Evolutionary conservation across 352 stramenopile species (phyloP).

Genomic region (Blastocystis sp.): DNA sequence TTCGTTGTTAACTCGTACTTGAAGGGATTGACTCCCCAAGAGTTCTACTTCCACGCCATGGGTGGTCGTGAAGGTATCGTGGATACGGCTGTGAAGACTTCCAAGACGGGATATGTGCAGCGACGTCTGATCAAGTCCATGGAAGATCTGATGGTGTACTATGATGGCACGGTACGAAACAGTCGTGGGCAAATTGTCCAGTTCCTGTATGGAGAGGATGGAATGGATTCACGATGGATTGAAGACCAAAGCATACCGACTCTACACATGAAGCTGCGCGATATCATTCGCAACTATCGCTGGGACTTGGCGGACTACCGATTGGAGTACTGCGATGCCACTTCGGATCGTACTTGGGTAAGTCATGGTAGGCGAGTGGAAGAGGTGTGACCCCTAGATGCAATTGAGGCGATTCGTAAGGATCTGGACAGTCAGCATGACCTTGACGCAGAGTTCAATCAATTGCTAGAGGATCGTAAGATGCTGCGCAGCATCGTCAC

Average conservation of each 20-base stretch:
- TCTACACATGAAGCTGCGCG: constrained; percentile 3
- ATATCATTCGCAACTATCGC: background rate
- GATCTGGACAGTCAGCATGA: constrained; percentile 85
- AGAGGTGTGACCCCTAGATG: background rate
- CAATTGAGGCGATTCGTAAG: constrained; percentile 73
- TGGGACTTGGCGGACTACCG: constrained; percentile 46
- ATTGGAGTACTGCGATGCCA: background rate
- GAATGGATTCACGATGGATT: constrained; percentile 98
- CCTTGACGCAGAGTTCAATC: constrained; percentile 84
- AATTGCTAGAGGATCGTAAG: constrained; percentile 85
- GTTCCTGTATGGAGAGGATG: constrained; percentile 94
- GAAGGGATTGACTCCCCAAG: constrained; percentile 81
- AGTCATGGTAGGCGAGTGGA: background rate
- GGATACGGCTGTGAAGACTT: constrained; percentile 99
- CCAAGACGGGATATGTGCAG: constrained; percentile 98
- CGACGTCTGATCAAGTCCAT: constrained; percentile 98
- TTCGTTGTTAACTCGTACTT: constrained; percentile 99
- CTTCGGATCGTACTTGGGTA: constrained; percentile 1
- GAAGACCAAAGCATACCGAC: constrained; percentile 85
- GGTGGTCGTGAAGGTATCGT: constrained; percentile 96
- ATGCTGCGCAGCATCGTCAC: constrained; percentile 86
- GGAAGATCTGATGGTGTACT: constrained; percentile 95
- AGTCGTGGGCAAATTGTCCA: constrained; percentile 77
- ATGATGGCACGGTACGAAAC: constrained; percentile 97
- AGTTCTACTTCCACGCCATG: constrained; percentile 99